Conservation (phyloP, 164 flowering plant genomes). For the Magnolia kwangsiensis region DNA sequence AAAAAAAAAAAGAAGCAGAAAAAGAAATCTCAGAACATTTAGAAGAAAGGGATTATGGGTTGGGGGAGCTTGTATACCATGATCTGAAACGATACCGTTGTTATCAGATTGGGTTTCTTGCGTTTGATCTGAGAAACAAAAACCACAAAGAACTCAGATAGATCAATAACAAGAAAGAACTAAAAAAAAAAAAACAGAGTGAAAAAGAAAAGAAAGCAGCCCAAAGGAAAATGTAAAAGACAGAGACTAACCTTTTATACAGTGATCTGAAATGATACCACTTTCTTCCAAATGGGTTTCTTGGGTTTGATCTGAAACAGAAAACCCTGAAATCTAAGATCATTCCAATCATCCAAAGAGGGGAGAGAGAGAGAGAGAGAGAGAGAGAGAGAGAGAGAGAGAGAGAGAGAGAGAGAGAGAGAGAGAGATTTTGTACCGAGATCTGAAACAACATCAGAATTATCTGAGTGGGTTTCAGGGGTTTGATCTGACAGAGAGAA, state of each 20-base stretch:
- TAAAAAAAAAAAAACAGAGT: too few relatives aligned
- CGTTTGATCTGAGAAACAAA: constrained; percentile 1
- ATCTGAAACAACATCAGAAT: too few relatives aligned
- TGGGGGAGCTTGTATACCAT: neutral
- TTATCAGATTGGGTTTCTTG: neutral
- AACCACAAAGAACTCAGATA: neutral
- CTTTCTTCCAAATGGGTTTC: too few relatives aligned
- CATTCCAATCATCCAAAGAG: neutral
- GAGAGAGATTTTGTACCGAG: neutral
- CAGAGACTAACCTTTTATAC: too few relatives aligned
- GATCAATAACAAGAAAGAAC: neutral
- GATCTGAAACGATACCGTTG: neutral
- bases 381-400: neutral
- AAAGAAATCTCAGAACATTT: neutral
- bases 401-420: constrained; percentile 4
- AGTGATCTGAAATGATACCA: too few relatives aligned
- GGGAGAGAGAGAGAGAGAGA: constrained; percentile 4
- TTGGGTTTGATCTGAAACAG: too few relatives aligned
- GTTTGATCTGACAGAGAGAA: too few relatives aligned
- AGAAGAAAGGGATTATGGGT: neutral
- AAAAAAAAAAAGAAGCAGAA: neutral
- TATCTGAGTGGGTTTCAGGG: too few relatives aligned
- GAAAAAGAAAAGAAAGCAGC: too few relatives aligned
- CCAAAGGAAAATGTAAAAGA: too few relatives aligned
- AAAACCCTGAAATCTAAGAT: too few relatives aligned